Conservation (phyloP, 495 filamentous ascomycete species). For the Cetradonia linearis region DNA sequence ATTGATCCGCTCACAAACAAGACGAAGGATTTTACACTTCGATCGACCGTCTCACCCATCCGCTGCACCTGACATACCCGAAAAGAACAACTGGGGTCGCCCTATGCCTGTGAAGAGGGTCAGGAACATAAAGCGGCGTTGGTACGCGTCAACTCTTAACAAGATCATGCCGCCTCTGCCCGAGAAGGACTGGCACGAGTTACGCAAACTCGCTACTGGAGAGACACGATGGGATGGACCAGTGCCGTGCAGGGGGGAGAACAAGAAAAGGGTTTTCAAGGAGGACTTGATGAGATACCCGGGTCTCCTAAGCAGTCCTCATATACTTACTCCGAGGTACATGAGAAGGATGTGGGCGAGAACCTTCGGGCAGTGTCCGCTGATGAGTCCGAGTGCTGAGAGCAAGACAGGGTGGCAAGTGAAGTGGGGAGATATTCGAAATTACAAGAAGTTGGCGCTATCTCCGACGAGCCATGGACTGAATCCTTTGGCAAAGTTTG, state of each 20-base stretch:
- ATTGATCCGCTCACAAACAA: slow-evolving; percentile 34
- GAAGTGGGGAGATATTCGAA: slow-evolving; percentile 9
- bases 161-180: slow-evolving; percentile 65
- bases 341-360: slow-evolving; percentile 26
- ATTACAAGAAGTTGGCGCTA: neutral
- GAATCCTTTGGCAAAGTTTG: slow-evolving; percentile 29
- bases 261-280: neutral
- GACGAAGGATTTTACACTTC: slow-evolving; percentile 5
- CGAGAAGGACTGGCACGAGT: slow-evolving; percentile 48
- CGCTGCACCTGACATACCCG: slow-evolving; percentile 44
- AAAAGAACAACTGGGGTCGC: slow-evolving; percentile 52
- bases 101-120: slow-evolving; percentile 43
- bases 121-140: slow-evolving; percentile 48
- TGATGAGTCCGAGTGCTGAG: slow-evolving; percentile 15
- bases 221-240: slow-evolving; percentile 33
- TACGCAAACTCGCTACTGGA: slow-evolving; percentile 51
- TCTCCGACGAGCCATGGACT: slow-evolving; percentile 26
- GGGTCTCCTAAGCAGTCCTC: slow-evolving; percentile 13
- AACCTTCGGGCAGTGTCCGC: slow-evolving; percentile 24
- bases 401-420: slow-evolving; percentile 7
- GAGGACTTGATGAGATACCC: slow-evolving; percentile 3
- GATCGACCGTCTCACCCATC: slow-evolving; percentile 30
- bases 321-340: slow-evolving; percentile 21
- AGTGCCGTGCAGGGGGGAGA: slow-evolving; percentile 28
- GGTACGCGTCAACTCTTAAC: slow-evolving; percentile 46